Base-by-base conservation (phyloP, 306 rosid species). In the Cercis canadensis region DNA sequence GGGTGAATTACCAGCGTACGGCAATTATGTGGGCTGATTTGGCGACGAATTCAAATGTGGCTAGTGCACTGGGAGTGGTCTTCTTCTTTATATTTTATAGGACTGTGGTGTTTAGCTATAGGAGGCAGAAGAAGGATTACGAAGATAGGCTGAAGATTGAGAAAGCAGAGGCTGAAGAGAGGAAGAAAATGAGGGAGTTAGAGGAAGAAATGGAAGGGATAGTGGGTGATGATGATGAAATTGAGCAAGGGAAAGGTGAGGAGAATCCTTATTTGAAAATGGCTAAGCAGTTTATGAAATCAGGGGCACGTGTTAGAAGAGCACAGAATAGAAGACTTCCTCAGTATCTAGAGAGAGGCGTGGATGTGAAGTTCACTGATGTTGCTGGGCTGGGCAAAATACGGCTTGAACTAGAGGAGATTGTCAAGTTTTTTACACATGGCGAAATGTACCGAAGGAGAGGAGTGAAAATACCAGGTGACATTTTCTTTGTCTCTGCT, bases 341-440 rank as follows among this genome's bases (percentile, higher is more conserved):
- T 24, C 92, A 94, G 81, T 94, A 94, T 84, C 69, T 94, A 39
- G 98, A 94, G 89, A 86, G 89, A 73, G 98, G 91, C 0, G 96
- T 89, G 80, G 92, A 94, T 78, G 98, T 94, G 8, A 94, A 90
- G 87, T 94, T 94, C 60, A 53, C 87, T 31, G 98, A 94, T 81
- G 98, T 94, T 58, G 98, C 98, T 0, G 98, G 98, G 62, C 85
- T 94, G 10, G 98, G 98, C 65, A 94, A 94, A 80, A 94, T 94
- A 10, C 86, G 98, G 52, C 95, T 90, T 50, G 98, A 94, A 83
- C 97, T 94, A 13, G 98, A 94, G 86, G 98, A 94, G 86, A 94
- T 94, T 83, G 98, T 94, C 51, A 94, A 94, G 85, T 94, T 94
- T 81, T 94, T 94, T 70, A 94, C 98, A 14, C 96, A 94, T n/a